Percentiles rank a stretch among this genome's conserved stretches.
Evolutionary conservation across 306 rosid species (phyloP).

Genomic region (Medicago arabica): DNA sequence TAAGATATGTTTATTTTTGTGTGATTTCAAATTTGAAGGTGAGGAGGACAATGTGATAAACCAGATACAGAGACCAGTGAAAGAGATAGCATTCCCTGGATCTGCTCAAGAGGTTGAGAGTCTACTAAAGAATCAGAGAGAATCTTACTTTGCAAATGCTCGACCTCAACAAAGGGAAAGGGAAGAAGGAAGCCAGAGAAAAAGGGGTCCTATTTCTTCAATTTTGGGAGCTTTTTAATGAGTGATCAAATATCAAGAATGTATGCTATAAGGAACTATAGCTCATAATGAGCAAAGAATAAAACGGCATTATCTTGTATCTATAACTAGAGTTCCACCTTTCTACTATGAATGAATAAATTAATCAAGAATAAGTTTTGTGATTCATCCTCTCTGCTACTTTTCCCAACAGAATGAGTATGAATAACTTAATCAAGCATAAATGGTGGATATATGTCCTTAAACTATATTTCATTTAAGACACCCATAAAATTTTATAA

Average conservation of each 20-base stretch:
- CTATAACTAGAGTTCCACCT: background rate
- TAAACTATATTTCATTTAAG: too few species aligned
- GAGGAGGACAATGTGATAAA: conserved; percentile 48
- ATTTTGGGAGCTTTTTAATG: conserved; percentile 30
- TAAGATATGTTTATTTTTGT: background rate
- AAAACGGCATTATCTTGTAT: background rate
- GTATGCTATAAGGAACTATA: background rate
- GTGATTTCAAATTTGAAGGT: conserved; percentile 38
- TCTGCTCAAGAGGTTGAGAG: conserved; percentile 38
- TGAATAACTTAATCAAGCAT: too few species aligned
- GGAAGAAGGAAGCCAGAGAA: background rate
- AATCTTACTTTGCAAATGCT: conserved; percentile 45
- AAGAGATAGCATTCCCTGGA: conserved; percentile 39
- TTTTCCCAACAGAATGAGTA: too few species aligned
- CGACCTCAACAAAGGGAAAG: conserved; percentile 16
- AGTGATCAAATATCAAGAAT: background rate
- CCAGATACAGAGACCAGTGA: conserved; percentile 39
- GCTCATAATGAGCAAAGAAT: background rate
- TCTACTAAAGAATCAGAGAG: conserved; percentile 34
- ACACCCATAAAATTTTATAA: too few species aligned
- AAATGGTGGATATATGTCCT: too few species aligned
- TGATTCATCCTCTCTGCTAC: background rate
- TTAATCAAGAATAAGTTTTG: background rate
- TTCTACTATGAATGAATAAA: conserved; percentile 28
- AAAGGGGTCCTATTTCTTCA: conserved; percentile 14